Base-by-base conservation (phyloP, 345 rosid genomes). In the Gossypium arboreum region DNA sequence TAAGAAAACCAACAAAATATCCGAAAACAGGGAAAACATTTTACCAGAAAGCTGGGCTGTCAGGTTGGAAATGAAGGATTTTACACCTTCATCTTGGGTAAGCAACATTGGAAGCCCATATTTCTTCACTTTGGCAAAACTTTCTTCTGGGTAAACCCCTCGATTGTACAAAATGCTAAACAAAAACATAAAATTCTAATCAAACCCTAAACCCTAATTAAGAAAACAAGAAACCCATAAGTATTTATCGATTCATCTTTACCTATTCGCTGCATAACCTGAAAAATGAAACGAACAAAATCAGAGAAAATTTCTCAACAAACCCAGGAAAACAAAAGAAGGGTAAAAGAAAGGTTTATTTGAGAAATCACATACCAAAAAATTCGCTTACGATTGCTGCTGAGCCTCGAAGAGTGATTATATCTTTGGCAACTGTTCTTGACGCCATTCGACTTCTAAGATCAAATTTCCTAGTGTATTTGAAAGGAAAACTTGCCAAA, bases 191-290 rank as follows among this genome's bases (percentile, higher is more conserved):
- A 17, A 5, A 0, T 34, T 17, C 7, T 54, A 54, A 54, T 54
- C 7, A 17, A 54, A 54, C 57, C 24, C 58, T 54, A 54, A n/a
- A 73, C 5, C 6, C 6, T 51, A 20, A 79, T 12, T 25, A 66
- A 52, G 43, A 48, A 73, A 62, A 25, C 71, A 52, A 65, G 4
- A 73, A 27, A 57, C 13, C 62, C 4, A 3, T 7, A 73, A 74
- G 11, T 2, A 41, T 68, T 29, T 44, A 79, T 48, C 75, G 60
- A 52, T 29, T 15, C 20, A 29, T 29, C 16, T 6, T 34, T 79
- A 93, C 99, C 98, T 95, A 91, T 92, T 95, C 7, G 98, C 99
- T 22, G 99, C 97, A 83, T 95, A 95, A 79, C 98, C 98, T 94
- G 87, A 74, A 67, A 74, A 63, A 24, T 1, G 16, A 67, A 45